Conservation (phyloP, 2,329 filamentous ascomycete genomes). For the Ophiocordyceps unilateralis region DNA sequence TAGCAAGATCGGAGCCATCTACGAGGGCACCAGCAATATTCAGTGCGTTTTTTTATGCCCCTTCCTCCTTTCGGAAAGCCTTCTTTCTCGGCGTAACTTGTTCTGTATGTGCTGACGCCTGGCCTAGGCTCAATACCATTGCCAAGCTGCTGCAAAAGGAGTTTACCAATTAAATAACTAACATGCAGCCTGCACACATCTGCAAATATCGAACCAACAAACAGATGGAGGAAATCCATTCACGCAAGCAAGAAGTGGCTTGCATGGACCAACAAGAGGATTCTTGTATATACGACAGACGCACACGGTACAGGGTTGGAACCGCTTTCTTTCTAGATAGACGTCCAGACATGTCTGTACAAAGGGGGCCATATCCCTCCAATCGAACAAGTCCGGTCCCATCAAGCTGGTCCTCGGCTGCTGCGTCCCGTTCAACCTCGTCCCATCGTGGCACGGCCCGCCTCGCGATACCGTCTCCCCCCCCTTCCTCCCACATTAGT, state of each 20-base stretch:
- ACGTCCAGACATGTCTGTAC: background rate
- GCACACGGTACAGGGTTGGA: background rate
- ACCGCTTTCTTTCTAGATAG: background rate
- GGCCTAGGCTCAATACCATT: slow-evolving; percentile 40
- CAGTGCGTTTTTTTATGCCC: slow-evolving; percentile 27
- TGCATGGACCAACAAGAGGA: no score
- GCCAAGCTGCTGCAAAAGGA: slow-evolving; percentile 46
- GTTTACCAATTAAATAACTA: slow-evolving; percentile 25
- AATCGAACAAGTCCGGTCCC: background rate
- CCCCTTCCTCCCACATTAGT: background rate
- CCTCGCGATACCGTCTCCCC: background rate
- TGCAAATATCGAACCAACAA: background rate
- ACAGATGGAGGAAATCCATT: no score
- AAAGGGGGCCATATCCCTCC: background rate
- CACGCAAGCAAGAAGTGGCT: no score
- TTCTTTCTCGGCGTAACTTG: background rate
- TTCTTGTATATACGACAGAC: no score
- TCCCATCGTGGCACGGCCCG: background rate
- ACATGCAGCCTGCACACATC: background rate
- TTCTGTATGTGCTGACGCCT: background rate
- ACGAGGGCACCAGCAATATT: slow-evolving; percentile 77
- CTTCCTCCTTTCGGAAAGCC: no score
- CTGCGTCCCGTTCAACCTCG: background rate
- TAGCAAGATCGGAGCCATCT: slow-evolving; percentile 96
- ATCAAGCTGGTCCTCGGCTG: no score